phyloP scores from a whole-genome alignment of 164 flowering plant genomes.

The Vitis amurensis region DNA sequence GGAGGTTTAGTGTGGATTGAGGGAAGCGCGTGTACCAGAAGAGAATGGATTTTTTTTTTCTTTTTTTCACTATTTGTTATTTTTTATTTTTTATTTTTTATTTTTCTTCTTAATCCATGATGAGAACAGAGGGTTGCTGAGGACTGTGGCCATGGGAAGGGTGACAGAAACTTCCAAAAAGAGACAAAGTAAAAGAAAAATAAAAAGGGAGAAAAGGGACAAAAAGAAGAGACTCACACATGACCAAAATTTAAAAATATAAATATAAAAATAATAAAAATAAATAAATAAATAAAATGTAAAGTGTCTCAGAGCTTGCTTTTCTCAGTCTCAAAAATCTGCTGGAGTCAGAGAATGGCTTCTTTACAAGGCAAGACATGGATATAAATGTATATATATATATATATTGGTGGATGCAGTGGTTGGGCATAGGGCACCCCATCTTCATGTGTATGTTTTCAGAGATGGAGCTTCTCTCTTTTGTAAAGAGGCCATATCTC shows the following conservation, averaged over 20 bases:
- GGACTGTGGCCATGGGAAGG: constrained; percentile 3
- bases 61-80: no score
- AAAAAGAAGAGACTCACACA: not conserved
- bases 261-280: not conserved
- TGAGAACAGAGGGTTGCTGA: no score
- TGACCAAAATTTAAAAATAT: not conserved
- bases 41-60: no score
- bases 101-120: no score
- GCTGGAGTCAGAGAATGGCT: constrained; percentile 17
- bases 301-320: constrained; percentile 1
- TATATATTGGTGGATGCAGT: no score
- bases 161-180: constrained; percentile 36
- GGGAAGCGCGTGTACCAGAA: no score
- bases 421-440: no score
- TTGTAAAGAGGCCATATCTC: constrained; percentile 3
- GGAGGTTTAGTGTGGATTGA: no score
- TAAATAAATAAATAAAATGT: constrained; percentile 3
- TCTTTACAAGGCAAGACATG: constrained; percentile 12
- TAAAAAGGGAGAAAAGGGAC: constrained; percentile 8
- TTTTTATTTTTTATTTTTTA: no score
- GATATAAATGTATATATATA: not conserved
- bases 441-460: no score
- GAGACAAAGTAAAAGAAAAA: constrained; percentile 8
- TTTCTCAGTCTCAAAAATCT: constrained; percentile 11
- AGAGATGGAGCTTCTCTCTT: no score